Conservation (phyloP, 1,139 yeast species). For the Geotrichum reessii region DNA sequence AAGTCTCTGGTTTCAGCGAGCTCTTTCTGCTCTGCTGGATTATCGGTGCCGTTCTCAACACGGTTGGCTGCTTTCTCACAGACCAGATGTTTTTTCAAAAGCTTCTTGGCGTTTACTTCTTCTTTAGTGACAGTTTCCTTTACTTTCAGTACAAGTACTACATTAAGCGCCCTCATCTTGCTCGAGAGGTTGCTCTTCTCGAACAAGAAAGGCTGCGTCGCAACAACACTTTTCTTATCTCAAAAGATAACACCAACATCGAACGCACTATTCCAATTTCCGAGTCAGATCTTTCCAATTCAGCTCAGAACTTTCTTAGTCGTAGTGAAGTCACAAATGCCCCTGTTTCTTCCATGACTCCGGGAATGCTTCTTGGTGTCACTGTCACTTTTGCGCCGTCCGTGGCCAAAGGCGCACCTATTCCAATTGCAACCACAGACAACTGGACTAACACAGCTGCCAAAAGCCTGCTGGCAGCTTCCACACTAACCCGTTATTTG, state of each 20-base stretch:
- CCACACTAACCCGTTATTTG: neutral
- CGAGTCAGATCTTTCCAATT: neutral
- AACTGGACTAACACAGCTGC: neutral
- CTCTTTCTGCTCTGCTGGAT: slow-evolving; percentile 32
- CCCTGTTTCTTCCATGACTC: slow-evolving; percentile 13
- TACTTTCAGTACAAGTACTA: slow-evolving; percentile 30
- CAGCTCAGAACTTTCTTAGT: neutral
- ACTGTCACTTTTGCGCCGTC: slow-evolving; percentile 12
- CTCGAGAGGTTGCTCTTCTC: neutral
- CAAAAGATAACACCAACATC: neutral
- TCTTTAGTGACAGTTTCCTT: slow-evolving; percentile 28
- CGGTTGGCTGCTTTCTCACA: slow-evolving; percentile 32
- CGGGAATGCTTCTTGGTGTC: slow-evolving; percentile 17
- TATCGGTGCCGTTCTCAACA: slow-evolving; percentile 32
- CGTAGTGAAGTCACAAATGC: neutral
- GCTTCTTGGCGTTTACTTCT: slow-evolving; percentile 27
- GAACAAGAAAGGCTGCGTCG: slow-evolving; percentile 4
- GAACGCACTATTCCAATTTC: neutral
- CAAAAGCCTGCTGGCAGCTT: neutral
- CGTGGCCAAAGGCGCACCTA: slow-evolving; percentile 15
- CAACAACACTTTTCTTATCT: neutral
- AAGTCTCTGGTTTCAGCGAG: slow-evolving; percentile 34
- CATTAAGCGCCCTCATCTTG: slow-evolving; percentile 17
- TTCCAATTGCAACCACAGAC: neutral
- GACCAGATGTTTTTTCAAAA: slow-evolving; percentile 34